Percentiles rank a stretch among this genome's conserved stretches.
phyloP scores from a whole-genome alignment of 2,329 filamentous ascomycete genomes.

The Tolypocladium paradoxum region DNA sequence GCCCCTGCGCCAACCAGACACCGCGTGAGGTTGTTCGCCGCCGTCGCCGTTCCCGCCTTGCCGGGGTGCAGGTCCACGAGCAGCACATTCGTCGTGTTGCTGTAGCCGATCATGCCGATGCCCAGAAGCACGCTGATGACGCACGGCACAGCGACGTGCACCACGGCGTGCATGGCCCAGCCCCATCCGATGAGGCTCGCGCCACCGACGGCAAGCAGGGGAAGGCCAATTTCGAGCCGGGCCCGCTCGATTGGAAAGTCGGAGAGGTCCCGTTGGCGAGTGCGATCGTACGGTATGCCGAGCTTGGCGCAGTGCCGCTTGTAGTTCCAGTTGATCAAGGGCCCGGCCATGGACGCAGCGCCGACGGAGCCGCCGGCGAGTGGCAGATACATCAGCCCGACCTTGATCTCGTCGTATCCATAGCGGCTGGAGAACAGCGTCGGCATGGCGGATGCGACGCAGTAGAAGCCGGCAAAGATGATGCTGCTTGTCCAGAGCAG shows the following conservation, averaged over 20 bases:
- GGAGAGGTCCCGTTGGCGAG: constrained; percentile 36
- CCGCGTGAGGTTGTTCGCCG: constrained; percentile 44
- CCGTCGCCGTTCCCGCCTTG: constrained; percentile 41
- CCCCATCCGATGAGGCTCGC: constrained; percentile 38
- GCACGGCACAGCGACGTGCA: constrained; percentile 34
- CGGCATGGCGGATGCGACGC: constrained; percentile 33
- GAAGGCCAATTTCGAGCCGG: constrained; percentile 36
- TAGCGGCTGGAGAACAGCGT: constrained; percentile 40
- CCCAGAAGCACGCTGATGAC: constrained; percentile 36
- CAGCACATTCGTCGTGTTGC: constrained; percentile 40
- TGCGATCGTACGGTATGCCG: constrained; percentile 41
- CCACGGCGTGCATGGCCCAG: constrained; percentile 34
- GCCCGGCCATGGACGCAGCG: constrained; percentile 36
- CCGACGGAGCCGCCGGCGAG: constrained; percentile 37
- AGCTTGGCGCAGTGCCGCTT: constrained; percentile 44
- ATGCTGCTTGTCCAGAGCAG: constrained; percentile 33
- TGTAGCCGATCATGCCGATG: constrained; percentile 40
- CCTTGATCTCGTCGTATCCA: constrained; percentile 42
- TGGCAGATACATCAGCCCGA: constrained; percentile 44
- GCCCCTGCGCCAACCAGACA: constrained; percentile 44
- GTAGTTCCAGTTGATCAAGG: constrained; percentile 57
- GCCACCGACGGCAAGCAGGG: constrained; percentile 38
- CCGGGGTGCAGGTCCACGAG: constrained; percentile 46
- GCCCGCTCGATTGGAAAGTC: constrained; percentile 41
- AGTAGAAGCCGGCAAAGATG: constrained; percentile 40